Conservation (phyloP, 2,329 filamentous ascomycete genomes). For the Fusarium pseudonygamai region DNA sequence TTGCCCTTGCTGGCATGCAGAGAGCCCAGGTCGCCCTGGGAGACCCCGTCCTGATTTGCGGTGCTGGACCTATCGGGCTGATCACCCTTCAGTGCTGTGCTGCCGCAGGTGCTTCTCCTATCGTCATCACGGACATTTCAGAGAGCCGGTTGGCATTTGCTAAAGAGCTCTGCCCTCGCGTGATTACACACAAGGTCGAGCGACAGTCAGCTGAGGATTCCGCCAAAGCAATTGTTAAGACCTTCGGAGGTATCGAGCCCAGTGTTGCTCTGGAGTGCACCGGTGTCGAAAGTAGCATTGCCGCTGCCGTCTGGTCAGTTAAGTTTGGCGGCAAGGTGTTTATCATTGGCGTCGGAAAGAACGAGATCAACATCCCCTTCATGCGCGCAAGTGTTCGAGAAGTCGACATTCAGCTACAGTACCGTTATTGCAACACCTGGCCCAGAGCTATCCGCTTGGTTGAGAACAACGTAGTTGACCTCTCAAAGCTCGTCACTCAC, state of each 20-base stretch:
- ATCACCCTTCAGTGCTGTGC: conserved; percentile 85
- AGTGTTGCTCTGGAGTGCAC: conserved; percentile 90
- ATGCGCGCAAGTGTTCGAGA: conserved; percentile 92
- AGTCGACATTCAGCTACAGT: conserved; percentile 96
- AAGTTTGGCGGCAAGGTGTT: conserved; percentile 98
- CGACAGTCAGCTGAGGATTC: conserved; percentile 74
- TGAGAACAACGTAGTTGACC: conserved; percentile 82
- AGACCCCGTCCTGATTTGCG: conserved; percentile 88
- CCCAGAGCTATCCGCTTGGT: conserved; percentile 90
- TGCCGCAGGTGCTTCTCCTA: conserved; percentile 87
- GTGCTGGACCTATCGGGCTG: conserved; percentile 92
- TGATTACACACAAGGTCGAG: conserved; percentile 82
- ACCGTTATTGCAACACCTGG: conserved; percentile 97
- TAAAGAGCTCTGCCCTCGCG: conserved; percentile 80
- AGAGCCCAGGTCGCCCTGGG: conserved; percentile 82
- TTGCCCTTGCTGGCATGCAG: conserved; percentile 89
- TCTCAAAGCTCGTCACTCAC: conserved; percentile 87
- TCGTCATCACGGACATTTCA: conserved; percentile 96
- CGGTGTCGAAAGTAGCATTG: conserved; percentile 89
- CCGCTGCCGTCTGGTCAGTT: conserved; percentile 84
- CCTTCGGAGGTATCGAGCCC: conserved; percentile 83
- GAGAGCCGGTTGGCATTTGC: conserved; percentile 86
- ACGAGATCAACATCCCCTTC: conserved; percentile 95
- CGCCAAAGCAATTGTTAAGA: conserved; percentile 71
- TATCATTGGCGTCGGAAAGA: conserved; percentile 93